These are phyloP conservation scores for Pouteria campechiana DNA, from an alignment of 179 eudicot genomes.

Conservation along the genomic window DNA sequence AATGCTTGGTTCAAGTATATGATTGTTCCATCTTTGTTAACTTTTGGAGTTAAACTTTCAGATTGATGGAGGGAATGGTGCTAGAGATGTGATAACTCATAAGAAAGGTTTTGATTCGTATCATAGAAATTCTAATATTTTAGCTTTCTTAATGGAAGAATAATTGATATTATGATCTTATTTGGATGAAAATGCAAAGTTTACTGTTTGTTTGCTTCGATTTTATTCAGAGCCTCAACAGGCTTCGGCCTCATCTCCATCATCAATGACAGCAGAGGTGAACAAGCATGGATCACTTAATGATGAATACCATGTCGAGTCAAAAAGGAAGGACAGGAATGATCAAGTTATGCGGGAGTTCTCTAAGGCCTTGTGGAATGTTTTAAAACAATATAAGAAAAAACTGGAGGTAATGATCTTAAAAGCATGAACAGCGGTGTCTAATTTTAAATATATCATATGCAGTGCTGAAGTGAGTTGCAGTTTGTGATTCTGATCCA, in stretches of 20 bases:
- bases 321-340: slow-evolving; percentile 26
- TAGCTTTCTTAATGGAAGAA: background rate
- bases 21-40: background rate
- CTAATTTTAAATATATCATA: too few species aligned
- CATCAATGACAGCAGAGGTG: slow-evolving; percentile 5
- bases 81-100: slow-evolving; percentile 8
- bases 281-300: slow-evolving; percentile 3
- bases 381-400: slow-evolving; percentile 57
- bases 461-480: too few species aligned
- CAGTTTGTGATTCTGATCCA: too few species aligned
- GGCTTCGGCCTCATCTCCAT: slow-evolving; percentile 5
- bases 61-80: slow-evolving; percentile 20
- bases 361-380: slow-evolving; percentile 70
- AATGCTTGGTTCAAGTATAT: background rate
- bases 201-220: slow-evolving; percentile 8
- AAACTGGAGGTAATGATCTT: slow-evolving; percentile 54
- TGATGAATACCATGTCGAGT: slow-evolving; percentile 5
- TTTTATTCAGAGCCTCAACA: slow-evolving; percentile 6
- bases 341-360: slow-evolving; percentile 39
- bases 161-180: background rate
- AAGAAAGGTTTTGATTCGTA: slow-evolving; percentile 26
- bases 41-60: slow-evolving; percentile 9
- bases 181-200: background rate
- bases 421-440: too few species aligned
- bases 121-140: background rate